Conservation (phyloP, 768 basidiomycete species). For the Phaffia australis region DNA sequence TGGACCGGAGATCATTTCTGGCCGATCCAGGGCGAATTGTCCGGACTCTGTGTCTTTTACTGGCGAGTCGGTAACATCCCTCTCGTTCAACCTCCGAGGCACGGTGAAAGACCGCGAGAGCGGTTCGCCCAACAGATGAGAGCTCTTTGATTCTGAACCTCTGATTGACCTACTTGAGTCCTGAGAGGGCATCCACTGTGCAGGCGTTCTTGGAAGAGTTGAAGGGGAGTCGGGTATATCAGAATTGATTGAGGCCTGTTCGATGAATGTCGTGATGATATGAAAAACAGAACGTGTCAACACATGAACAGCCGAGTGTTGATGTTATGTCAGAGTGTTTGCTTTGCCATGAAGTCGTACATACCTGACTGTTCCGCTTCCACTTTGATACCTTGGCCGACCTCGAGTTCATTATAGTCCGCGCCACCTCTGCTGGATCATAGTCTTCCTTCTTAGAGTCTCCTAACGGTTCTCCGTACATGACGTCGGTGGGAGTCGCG, state of each 20-base stretch:
- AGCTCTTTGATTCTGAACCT: background rate
- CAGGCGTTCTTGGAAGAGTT: background rate
- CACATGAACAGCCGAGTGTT: background rate
- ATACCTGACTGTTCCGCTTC: conserved; percentile 29
- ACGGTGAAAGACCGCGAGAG: background rate
- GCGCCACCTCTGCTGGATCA: conserved; percentile 27
- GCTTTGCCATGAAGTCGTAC: background rate
- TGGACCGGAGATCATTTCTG: background rate
- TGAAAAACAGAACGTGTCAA: background rate
- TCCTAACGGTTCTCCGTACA: background rate
- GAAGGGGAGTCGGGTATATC: conserved; percentile 6
- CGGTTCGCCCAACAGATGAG: background rate
- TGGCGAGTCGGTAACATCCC: background rate
- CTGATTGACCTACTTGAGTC: background rate
- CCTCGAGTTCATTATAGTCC: conserved; percentile 41
- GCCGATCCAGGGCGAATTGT: background rate
- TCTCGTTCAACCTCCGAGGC: background rate
- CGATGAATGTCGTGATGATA: background rate
- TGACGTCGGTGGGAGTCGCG: background rate
- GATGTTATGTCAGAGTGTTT: background rate
- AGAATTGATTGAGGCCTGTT: background rate
- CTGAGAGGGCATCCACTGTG: background rate
- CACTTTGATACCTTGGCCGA: conserved; percentile 41
- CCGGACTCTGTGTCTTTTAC: background rate
- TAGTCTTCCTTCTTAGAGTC: conserved; percentile 4